phyloP scores from a whole-genome alignment of 2,329 filamentous ascomycete species.

The Reticulascus tulasneorum region DNA sequence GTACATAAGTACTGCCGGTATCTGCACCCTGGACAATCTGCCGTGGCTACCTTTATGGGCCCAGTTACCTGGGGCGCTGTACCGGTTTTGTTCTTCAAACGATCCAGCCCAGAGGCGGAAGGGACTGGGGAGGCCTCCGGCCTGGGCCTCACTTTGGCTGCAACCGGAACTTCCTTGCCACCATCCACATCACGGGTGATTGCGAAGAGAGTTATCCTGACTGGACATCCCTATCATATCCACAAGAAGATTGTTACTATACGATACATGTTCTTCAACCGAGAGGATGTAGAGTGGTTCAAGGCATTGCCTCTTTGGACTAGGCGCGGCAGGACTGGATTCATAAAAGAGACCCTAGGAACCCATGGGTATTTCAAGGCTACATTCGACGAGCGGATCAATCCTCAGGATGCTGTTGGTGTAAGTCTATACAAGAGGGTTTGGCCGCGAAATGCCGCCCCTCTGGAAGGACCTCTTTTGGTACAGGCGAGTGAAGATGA shows the following conservation, averaged over 20 bases:
- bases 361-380: slow-evolving; percentile 99
- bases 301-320: slow-evolving; percentile 96
- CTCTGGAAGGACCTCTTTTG: slow-evolving; percentile 37
- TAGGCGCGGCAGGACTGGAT: slow-evolving; percentile 79
- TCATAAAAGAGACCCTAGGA: slow-evolving; percentile 88
- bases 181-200: slow-evolving; percentile 75
- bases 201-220: slow-evolving; percentile 89
- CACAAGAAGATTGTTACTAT: slow-evolving; percentile 97
- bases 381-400: slow-evolving; percentile 92
- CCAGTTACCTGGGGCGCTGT: slow-evolving; percentile 92
- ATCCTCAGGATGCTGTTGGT: slow-evolving; percentile 89
- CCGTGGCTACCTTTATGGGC: slow-evolving; percentile 84
- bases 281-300: slow-evolving; percentile 95
- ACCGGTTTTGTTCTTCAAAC: slow-evolving; percentile 83
- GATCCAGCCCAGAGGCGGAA: slow-evolving; percentile 33
- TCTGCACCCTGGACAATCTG: slow-evolving; percentile 84
- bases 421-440: slow-evolving; percentile 85
- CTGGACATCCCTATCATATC: slow-evolving; percentile 97
- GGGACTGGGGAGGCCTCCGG: slow-evolving; percentile 37
- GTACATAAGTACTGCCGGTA: slow-evolving; percentile 96
- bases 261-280: slow-evolving; percentile 99
- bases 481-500: slow-evolving; percentile 19
- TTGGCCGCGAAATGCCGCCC: slow-evolving; percentile 67
- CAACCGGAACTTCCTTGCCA: slow-evolving; percentile 80
- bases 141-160: slow-evolving; percentile 68